Evolutionary conservation across 371 early-diverging fungal species (phyloP).

Genomic region (Parasitella parasitica): DNA sequence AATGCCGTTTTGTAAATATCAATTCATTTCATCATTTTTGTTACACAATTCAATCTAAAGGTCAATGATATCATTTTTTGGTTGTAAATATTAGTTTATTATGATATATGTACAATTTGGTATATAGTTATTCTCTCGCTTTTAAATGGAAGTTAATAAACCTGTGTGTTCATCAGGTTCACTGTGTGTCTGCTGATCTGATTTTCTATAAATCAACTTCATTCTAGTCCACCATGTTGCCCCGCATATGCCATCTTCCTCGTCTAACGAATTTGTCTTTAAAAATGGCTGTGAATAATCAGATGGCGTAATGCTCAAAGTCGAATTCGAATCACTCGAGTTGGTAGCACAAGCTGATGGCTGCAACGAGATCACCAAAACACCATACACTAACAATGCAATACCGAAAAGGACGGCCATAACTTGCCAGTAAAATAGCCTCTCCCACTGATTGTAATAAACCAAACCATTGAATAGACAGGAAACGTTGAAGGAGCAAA

Average conservation of each 20-base stretch:
- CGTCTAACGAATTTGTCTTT: slow-evolving; percentile 16
- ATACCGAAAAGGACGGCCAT: slow-evolving; percentile 69
- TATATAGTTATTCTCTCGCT: neutral
- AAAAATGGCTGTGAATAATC: slow-evolving; percentile 19
- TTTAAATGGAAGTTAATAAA: slow-evolving; percentile 14
- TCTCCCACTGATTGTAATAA: slow-evolving; percentile 78
- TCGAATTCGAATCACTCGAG: neutral
- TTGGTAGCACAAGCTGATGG: neutral
- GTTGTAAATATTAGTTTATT: neutral
- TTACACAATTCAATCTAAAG: neutral
- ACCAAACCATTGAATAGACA: slow-evolving; percentile 79
- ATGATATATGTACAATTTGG: neutral
- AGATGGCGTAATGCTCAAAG: neutral
- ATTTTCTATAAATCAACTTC: slow-evolving; percentile 6
- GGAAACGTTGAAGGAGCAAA: slow-evolving; percentile 77
- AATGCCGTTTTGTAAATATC: slow-evolving; percentile 1
- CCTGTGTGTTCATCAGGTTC: slow-evolving; percentile 22
- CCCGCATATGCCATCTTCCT: slow-evolving; percentile 7
- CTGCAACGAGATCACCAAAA: slow-evolving; percentile 65
- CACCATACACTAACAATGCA: slow-evolving; percentile 64
- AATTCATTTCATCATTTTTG: neutral
- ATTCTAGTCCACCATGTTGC: slow-evolving; percentile 22
- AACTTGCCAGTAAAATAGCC: slow-evolving; percentile 65
- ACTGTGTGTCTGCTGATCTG: neutral
- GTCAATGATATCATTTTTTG: neutral